Percentiles rank a stretch among this genome's conserved stretches.
Conservation (phyloP, 495 filamentous ascomycete species). For the Podospora anserina region DNA sequence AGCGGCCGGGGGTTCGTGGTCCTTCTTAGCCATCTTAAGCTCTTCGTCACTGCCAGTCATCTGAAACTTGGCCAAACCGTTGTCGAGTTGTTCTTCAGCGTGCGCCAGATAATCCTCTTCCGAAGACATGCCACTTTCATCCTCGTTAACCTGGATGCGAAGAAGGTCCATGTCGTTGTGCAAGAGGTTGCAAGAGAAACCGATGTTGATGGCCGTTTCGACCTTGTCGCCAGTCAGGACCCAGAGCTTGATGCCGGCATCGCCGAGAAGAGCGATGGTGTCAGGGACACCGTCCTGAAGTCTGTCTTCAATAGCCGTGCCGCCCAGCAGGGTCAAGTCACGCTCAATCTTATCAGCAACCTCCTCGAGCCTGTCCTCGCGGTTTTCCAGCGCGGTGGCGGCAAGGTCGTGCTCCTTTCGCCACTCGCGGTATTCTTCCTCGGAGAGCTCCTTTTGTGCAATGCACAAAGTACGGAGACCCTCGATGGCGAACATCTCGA, state of each 20-base stretch:
- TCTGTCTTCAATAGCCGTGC: conserved; percentile 97
- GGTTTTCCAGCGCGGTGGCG: conserved; percentile 74
- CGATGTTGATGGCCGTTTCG: conserved; percentile 99
- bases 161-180: conserved; percentile 98
- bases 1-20: conserved; percentile 77
- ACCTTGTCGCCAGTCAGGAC: conserved; percentile 98
- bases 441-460: conserved; percentile 76
- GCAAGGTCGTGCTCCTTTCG: conserved; percentile 83
- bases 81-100: conserved; percentile 68
- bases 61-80: conserved; percentile 65
- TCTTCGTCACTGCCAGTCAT: conserved; percentile 88
- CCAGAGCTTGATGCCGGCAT: conserved; percentile 99
- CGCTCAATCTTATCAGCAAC: conserved; percentile 89
- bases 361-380: conserved; percentile 91
- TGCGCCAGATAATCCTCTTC: conserved; percentile 47
- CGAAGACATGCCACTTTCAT: conserved; percentile 43
- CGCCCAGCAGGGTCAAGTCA: conserved; percentile 83
- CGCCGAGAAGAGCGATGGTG: conserved; percentile 86
- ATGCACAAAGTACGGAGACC: conserved; percentile 94
- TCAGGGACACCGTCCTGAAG: conserved; percentile 97
- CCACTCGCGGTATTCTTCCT: conserved; percentile 86
- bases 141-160: conserved; percentile 79
- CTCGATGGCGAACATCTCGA: conserved; percentile 95
- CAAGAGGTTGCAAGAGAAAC: conserved; percentile 96
- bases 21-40: conserved; percentile 68